These are phyloP conservation scores for Phyllostachys edulis DNA, from an alignment of 176 grass and related monocot species.

Conservation along the genomic window DNA sequence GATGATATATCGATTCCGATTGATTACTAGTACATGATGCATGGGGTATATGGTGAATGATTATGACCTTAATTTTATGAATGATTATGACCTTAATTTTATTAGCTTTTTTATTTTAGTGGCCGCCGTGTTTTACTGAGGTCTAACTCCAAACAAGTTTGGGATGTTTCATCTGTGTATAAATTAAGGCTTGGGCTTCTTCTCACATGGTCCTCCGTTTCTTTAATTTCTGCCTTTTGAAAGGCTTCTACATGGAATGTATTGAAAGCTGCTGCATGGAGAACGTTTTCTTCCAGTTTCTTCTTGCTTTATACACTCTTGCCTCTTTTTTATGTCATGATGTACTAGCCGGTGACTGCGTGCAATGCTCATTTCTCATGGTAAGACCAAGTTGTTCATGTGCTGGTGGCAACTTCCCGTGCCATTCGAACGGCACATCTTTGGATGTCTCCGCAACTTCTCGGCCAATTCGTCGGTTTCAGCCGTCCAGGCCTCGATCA, in stretches of 20 bases:
- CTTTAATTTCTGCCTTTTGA: background rate
- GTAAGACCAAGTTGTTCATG: background rate
- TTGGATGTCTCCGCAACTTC: background rate
- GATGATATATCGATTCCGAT: background rate
- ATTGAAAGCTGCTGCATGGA: background rate
- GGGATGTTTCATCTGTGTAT: constrained; percentile 33
- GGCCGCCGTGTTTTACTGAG: constrained; percentile 18
- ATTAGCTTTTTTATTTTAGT: constrained; percentile 32
- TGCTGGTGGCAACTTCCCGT: background rate
- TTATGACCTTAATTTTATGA: constrained; percentile 22
- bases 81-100: constrained; percentile 17
- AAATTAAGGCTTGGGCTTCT: constrained; percentile 14
- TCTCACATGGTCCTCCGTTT: background rate
- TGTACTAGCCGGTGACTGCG: background rate
- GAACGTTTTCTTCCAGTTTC: background rate
- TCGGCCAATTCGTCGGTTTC: background rate
- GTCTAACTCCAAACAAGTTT: constrained; percentile 39
- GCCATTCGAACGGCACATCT: background rate
- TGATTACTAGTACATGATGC: constrained; percentile 8
- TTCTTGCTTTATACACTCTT: background rate
- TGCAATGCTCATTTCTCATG: background rate
- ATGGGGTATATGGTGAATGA: background rate
- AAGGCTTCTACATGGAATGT: background rate
- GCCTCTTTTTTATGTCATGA: background rate
- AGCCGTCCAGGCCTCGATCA: background rate